Evolutionary conservation across 805 yeast species (phyloP), one percentile per base, ranked within the genome.

Genomic region (Cyberlindnera amylophila): DNA sequence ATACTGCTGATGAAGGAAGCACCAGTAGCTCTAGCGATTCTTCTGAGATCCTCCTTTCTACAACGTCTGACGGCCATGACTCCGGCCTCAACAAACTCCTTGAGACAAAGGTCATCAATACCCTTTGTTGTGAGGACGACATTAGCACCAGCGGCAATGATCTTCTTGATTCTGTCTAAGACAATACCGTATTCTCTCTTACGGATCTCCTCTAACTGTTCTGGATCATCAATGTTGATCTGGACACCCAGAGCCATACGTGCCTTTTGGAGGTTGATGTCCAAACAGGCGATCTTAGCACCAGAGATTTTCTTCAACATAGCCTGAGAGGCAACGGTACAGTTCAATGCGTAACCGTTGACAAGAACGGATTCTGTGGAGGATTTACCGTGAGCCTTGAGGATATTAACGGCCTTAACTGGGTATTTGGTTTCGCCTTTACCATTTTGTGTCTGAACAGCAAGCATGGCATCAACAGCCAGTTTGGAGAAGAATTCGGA

Each of bases 241-340:
- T 89, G 95, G 40, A 93, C 98, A 42, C 99, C 99, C 81, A 93
- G 81, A 32, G 97, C 96, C 96, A 93, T 88, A 62, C 90, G 80
- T 2, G 96, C 93, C 64, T 90, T 91, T 64, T 95, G 99, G 60
- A 93, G 71, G 66, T 95, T 91, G 65, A 93, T 77, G 67, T 90
- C 97, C 51, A 90, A 75, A 54, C 87, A 95, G 5, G 97, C 97
- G 61, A 93, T 77, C 65, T 93, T 93, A 46, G 90, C 79, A 15
- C 56, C 71, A 11, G 67, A 64, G 36, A 89, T 70, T 39, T 74
- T 71, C 57, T 84, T 87, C 49, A 79, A 73, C 98, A 93, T 95
- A 14, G 97, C 97, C 67, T 91, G 97, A 12, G 96, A 86, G 2
- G 97, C 99, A 45, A 93, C 86, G 0, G 98, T 91, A 70, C 97